Base-by-base conservation (phyloP, 2,329 filamentous ascomycete genomes). In the Boeremia exigua region DNA sequence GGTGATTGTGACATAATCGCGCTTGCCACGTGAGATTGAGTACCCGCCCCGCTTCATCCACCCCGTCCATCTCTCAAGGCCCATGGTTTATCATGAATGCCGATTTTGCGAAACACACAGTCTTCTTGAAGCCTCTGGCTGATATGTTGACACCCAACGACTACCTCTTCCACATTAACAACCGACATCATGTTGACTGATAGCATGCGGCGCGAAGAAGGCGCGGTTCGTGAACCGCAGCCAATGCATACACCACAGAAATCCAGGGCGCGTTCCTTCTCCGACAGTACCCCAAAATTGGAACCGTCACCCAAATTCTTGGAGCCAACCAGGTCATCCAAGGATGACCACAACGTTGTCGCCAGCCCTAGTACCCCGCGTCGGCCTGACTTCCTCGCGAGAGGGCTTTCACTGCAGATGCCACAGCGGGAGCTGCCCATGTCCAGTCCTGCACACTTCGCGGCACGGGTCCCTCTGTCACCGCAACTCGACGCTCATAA, bases 401-500 rank as follows among this genome's bases (percentile, higher is more conserved):
- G 86, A 52, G 87, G 86, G 34, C 81, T 95, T 54, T 87, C 88
- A 19, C 77, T 93, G 63, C 88, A 92, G 69, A 84, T 92, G 81
- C 86, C 88, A 27, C 80, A 79, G 63, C 82, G 78, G 63, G 81
- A 84, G 61, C 59, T 61, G 61, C 72, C 71, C 39, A 78, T 77
- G 66, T 72, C 77, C 45, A 78, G 76, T 49, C 78, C 83, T 65
- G 78, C 81, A 59, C 75, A 80, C 57, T 78, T 81, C 48, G 77
- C 81, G 61, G 88, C 84, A 68, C 87, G 82, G 58, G 78, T 81
- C 25, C 91, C 92, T 65, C 82, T 94, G 56, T 96, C 92, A 2
- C 92, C 93, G 14, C 92, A 96, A 74, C 84, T 95, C 60, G 92
- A 96, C 74, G 84, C 90, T 52, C 88, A 89, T 17, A 90, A 92